Base-by-base conservation (phyloP, 768 basidiomycete genomes). In the Xerocomus brunneocitrinus region DNA sequence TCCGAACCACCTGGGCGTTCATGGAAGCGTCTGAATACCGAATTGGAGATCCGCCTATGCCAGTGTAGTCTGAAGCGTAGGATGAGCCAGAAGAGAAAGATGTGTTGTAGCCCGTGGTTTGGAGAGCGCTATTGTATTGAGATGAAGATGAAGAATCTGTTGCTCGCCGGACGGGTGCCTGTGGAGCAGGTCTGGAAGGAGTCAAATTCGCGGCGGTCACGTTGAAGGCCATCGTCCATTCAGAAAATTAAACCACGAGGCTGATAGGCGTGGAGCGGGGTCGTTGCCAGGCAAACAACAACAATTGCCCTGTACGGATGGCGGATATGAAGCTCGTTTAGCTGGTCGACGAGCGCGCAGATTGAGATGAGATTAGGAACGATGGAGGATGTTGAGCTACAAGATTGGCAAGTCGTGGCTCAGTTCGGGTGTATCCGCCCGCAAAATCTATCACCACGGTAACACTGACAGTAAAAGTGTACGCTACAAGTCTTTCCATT, bases 11-110 rank as follows among this genome's bases (percentile, higher is more conserved):
- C 45, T 82, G 78, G 2, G 75, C 57, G 55, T 61, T 65, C 49
- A 67, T 58, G 47, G 65, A 52, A 25, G 60, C 50, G 35, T 74
- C 71, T 5, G 74, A 73, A 50, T 68, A 69, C 50, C 83, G 77
- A 68, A 81, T 79, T 28, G 90, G 90, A 2, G 88, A 86, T 42
- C 82, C 90, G 46, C 90, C 90, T 56, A 91, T 91, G 50, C 90
- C 89, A 7, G 85, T 80, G 70, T 90, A 90, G n/a, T 81, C 77
- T 13, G 79, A 63, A 22, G 77, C 73, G 66, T 87, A 87, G 4
- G 85, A 79, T 0, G 87, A 84, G 44, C 75, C 71, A 54, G 75
- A 75, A 4, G 80, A 75, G 61, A 84, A 84, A 1, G 84, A 79
- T 2, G 80, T 64, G 59, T 74, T 80, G 69, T 86, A 87, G 39